Base-by-base conservation (phyloP, 2,329 filamentous ascomycete species). In the Microcyclospora tardicrescens region DNA sequence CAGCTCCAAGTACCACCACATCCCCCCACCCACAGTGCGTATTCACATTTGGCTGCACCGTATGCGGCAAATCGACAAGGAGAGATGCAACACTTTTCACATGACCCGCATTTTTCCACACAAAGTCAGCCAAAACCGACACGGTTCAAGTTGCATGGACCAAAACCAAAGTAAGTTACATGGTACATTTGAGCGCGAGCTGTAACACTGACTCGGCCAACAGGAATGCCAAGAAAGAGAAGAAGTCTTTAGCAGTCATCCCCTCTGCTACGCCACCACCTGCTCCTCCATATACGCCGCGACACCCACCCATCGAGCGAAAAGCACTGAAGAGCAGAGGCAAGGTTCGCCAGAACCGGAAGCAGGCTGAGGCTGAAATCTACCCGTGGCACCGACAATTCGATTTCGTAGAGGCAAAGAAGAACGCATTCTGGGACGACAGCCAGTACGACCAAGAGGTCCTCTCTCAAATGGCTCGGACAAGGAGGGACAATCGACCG, bases 371-470 rank as follows among this genome's bases (percentile, higher is more conserved):
- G 36, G 39, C 43, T 28, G 40, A 45, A 3, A 48, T 53, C 27
- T 56, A 55, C 37, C 56, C 57, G 1, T 60, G 57, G 57, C 51
- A 55, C 6, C 46, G 55, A 16, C 29, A 47, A 28, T 35, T 57
- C 10, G 45, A 58, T 41, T 58, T 56, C 39, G 34, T 34, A 14
- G 40, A 43, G 28, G 52, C 45, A 11, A 49, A 49, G 35, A 39
- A 39, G 16, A 44, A 49, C 13, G 46, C 51, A 14, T 38, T 16
- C 8, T 60, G 56, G 56, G 53, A 59, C 36, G 45, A 50, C 16
- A 44, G 38, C 8, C 44, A 51, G 24, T 60, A 58, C 46, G 49
- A 56, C 24, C 31, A 35, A 8, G 41, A 41, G 3, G 49, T 47
- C 28, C 42, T 59, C 12, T 34, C 41, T 8, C 45, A 42, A 6